A percentile compares a stretch with the other conserved stretches of the same genome.
phyloP scores from a whole-genome alignment of 306 rosid species.

The Vigna radiata region DNA sequence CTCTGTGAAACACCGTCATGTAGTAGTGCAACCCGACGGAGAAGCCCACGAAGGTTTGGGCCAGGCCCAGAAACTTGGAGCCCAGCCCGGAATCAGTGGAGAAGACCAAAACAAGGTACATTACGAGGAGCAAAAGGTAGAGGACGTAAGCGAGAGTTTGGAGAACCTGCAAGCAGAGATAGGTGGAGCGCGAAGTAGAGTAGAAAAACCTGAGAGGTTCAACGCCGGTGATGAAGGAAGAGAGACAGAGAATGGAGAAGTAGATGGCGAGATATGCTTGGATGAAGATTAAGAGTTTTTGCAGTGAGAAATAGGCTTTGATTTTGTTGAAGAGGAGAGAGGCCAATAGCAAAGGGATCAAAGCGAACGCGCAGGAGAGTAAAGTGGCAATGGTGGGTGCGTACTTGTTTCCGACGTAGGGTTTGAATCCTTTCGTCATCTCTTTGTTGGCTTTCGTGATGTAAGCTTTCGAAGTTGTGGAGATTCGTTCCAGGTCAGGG shows the following conservation, averaged over 20 bases:
- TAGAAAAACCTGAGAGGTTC: constrained; percentile 90
- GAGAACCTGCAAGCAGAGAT: constrained; percentile 71
- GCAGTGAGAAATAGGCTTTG: constrained; percentile 92
- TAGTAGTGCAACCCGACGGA: constrained; percentile 85
- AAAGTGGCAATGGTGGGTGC: constrained; percentile 78
- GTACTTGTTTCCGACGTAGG: constrained; percentile 82
- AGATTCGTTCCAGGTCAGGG: constrained; percentile 86
- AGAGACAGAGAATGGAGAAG: constrained; percentile 76
- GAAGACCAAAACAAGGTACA: constrained; percentile 81
- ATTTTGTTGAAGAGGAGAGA: constrained; percentile 80
- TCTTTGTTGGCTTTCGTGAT: constrained; percentile 74
- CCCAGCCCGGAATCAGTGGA: constrained; percentile 74
- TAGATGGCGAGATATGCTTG: constrained; percentile 89
- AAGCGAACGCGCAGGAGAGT: constrained; percentile 64
- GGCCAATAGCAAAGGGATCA: constrained; percentile 75
- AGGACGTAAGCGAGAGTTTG: constrained; percentile 85
- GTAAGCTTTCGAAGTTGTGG: constrained; percentile 74
- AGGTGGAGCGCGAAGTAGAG: constrained; percentile 82
- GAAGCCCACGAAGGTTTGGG: constrained; percentile 74
- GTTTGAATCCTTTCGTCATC: constrained; percentile 77
- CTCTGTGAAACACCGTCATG: constrained; percentile 87
- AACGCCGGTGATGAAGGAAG: constrained; percentile 67
- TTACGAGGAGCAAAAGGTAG: constrained; percentile 69
- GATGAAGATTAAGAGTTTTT: constrained; percentile 85
- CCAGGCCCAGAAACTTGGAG: constrained; percentile 73